These are phyloP conservation scores for Fusarium pininemorale DNA, from an alignment of 2,329 filamentous ascomycete genomes.

Conservation along the genomic window DNA sequence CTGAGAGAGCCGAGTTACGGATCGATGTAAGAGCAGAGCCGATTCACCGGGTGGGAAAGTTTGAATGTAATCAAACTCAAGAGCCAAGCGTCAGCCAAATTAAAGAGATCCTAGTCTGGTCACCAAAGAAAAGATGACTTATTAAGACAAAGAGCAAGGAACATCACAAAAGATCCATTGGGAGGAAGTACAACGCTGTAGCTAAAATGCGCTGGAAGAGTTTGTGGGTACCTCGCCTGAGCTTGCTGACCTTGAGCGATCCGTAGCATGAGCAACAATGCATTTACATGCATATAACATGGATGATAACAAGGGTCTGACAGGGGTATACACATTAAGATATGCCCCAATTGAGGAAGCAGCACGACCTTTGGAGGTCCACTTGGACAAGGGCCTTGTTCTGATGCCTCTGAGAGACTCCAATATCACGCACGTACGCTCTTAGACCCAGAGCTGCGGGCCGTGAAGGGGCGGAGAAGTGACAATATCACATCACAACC, in stretches of 20 bases:
- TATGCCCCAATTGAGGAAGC: slow-evolving; percentile 34
- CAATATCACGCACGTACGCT: slow-evolving; percentile 9
- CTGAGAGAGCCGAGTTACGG: slow-evolving; percentile 13
- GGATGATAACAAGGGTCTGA: slow-evolving; percentile 21
- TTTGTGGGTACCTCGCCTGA: slow-evolving; percentile 35
- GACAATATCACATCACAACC: slow-evolving; percentile 25
- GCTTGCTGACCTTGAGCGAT: slow-evolving; percentile 17
- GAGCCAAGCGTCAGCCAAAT: slow-evolving; percentile 18
- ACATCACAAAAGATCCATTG: slow-evolving; percentile 30
- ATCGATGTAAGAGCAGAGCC: slow-evolving; percentile 8
- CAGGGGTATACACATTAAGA: slow-evolving; percentile 26
- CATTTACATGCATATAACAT: slow-evolving; percentile 36
- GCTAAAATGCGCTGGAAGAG: slow-evolving; percentile 35
- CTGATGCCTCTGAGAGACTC: slow-evolving; percentile 13
- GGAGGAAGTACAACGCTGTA: slow-evolving; percentile 22
- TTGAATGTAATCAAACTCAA: slow-evolving; percentile 22
- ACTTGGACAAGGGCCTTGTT: slow-evolving; percentile 21
- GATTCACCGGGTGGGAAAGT: slow-evolving; percentile 3
- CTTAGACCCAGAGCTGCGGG: slow-evolving; percentile 4
- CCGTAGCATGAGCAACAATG: slow-evolving; percentile 36
- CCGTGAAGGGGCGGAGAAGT: slow-evolving; percentile 30
- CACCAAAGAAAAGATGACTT: slow-evolving; percentile 7
- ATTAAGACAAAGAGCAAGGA: slow-evolving; percentile 15
- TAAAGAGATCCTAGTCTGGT: slow-evolving; percentile 6
- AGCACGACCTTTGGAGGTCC: slow-evolving; percentile 29